A percentile compares a stretch with the other conserved stretches of the same genome.
These are phyloP conservation scores for Lasiosphaeria miniovina DNA, from an alignment of 495 filamentous ascomycete genomes.

Conservation along the genomic window DNA sequence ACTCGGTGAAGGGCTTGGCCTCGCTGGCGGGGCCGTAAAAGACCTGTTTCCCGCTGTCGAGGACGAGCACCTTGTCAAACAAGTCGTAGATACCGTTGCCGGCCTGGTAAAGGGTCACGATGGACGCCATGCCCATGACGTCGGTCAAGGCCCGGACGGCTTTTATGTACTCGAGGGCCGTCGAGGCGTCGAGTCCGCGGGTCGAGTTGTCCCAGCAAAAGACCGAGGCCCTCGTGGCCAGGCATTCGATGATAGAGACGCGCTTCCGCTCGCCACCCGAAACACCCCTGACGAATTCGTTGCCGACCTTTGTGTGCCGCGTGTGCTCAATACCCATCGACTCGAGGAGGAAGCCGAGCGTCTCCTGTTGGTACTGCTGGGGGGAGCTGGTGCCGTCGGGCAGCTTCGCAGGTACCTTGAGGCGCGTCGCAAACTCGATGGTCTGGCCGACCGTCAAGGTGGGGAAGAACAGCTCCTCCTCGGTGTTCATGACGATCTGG, in stretches of 20 bases:
- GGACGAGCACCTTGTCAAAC: slow-evolving; percentile 60
- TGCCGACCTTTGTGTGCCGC: slow-evolving; percentile 72
- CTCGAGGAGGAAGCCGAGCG: slow-evolving; percentile 26
- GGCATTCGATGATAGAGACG: slow-evolving; percentile 49
- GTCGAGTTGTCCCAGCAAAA: slow-evolving; percentile 54
- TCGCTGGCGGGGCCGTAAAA: slow-evolving; percentile 56
- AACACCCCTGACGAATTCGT: slow-evolving; percentile 71
- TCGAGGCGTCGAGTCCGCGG: slow-evolving; percentile 45
- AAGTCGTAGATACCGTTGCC: slow-evolving; percentile 63
- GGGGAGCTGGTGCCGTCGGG: slow-evolving; percentile 14
- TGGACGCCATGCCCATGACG: slow-evolving; percentile 50
- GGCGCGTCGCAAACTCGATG: slow-evolving; percentile 55
- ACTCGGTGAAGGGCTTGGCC: slow-evolving; percentile 55
- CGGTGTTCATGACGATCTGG: slow-evolving; percentile 53
- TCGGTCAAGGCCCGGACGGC: slow-evolving; percentile 53
- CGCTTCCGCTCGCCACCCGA: slow-evolving; percentile 59
- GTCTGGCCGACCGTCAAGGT: slow-evolving; percentile 63
- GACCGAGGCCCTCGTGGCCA: slow-evolving; percentile 30
- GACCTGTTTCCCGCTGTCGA: slow-evolving; percentile 62
- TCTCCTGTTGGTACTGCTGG: slow-evolving; percentile 20
- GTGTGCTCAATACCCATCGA: slow-evolving; percentile 68
- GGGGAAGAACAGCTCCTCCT: slow-evolving; percentile 63
- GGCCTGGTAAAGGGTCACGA: slow-evolving; percentile 72
- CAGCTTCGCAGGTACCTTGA: slow-evolving; percentile 42
- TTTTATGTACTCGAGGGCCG: slow-evolving; percentile 46